These are phyloP conservation scores for Kazachstania viticola DNA, from an alignment of 805 yeast genomes.

Conservation along the genomic window DNA sequence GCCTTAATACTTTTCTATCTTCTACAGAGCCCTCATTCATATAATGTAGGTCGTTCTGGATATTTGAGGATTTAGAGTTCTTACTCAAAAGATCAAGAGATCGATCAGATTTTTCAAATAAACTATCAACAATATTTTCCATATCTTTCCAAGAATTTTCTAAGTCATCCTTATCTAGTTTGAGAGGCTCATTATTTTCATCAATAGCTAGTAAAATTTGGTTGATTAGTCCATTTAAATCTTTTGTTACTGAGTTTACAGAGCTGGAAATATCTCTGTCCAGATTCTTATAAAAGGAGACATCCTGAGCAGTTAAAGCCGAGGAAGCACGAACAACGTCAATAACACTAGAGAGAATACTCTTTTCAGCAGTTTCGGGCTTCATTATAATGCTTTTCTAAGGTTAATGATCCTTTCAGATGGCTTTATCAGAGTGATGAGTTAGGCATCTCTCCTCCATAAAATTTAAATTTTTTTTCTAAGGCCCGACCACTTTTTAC, in stretches of 20 bases:
- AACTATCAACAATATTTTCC: constrained; percentile 49
- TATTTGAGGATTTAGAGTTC: constrained; percentile 11
- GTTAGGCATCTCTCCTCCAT: too few relatives aligned
- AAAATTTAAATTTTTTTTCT: too few relatives aligned
- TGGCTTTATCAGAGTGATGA: too few relatives aligned
- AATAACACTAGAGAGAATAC: constrained; percentile 1
- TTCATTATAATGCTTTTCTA: too few relatives aligned
- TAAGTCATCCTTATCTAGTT: constrained; percentile 33
- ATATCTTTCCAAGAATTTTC: constrained; percentile 48
- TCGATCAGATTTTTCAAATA: constrained; percentile 69
- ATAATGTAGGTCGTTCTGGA: constrained; percentile 28
- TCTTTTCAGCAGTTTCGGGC: too few relatives aligned
- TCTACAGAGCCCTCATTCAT: constrained; percentile 34
- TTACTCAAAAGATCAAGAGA: constrained; percentile 39
- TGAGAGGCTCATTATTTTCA: constrained; percentile 20
- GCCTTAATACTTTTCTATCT: constrained; percentile 15
- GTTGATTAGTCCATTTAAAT: constrained; percentile 37
- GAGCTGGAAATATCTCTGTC: constrained; percentile 36
- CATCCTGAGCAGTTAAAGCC: constrained; percentile 66
- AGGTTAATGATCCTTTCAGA: too few relatives aligned
- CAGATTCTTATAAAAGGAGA: constrained; percentile 58
- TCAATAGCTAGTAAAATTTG: constrained; percentile 31
- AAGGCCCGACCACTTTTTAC: too few relatives aligned
- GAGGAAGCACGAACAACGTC: constrained; percentile 54
- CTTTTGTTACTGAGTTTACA: constrained; percentile 31